These are phyloP conservation scores for Pseudogymnoascus sp. DNA, from an alignment of 2,329 filamentous ascomycete species.

Conservation along the genomic window DNA sequence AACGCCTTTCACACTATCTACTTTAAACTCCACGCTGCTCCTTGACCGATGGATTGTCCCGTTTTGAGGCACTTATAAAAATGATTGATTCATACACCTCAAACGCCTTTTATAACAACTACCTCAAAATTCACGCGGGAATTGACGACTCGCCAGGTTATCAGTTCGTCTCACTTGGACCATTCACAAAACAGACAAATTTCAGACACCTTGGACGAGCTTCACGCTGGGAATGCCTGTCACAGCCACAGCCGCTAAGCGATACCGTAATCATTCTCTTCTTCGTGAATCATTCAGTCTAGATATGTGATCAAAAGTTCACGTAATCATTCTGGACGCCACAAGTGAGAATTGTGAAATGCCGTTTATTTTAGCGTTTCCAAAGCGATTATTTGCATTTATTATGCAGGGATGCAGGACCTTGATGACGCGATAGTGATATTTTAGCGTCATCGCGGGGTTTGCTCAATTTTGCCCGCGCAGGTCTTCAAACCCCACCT, in stretches of 20 bases:
- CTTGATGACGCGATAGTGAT: slow-evolving; percentile 4
- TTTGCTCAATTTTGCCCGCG: slow-evolving; percentile 1
- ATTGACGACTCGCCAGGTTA: neutral
- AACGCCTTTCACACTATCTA: neutral
- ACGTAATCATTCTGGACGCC: neutral
- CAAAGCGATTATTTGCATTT: neutral
- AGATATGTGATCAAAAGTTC: neutral
- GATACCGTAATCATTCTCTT: neutral
- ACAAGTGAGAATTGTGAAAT: too few relatives aligned
- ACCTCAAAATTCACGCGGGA: neutral
- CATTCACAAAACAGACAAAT: neutral
- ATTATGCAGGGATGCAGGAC: neutral
- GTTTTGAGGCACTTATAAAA: neutral
- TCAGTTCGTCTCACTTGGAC: neutral
- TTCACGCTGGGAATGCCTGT: neutral
- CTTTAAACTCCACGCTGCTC: neutral
- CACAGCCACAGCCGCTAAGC: neutral
- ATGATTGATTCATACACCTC: neutral
- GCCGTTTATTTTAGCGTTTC: too few relatives aligned
- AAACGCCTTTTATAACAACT: neutral
- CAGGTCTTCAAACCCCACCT: neutral
- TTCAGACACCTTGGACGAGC: neutral
- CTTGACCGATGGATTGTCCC: neutral
- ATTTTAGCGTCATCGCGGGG: slow-evolving; percentile 1
- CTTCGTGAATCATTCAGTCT: neutral